These are phyloP conservation scores for Breynia disticha DNA, from an alignment of 441 rosid species.

Conservation along the genomic window DNA sequence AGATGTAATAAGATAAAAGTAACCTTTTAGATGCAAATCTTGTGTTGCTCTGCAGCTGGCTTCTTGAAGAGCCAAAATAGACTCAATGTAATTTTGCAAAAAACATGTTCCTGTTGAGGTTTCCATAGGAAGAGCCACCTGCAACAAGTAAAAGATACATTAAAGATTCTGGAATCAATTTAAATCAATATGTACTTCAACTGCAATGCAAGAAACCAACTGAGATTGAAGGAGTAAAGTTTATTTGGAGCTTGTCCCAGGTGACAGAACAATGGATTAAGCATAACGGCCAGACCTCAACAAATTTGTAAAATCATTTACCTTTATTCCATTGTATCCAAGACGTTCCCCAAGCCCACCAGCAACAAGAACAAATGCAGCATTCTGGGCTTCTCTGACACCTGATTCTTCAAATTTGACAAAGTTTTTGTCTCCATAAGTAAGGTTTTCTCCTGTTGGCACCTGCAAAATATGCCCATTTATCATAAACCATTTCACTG, in stretches of 20 bases:
- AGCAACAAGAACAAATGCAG: conserved; percentile 95
- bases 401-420: conserved; percentile 69
- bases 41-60: conserved; percentile 50
- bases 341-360: conserved; percentile 99
- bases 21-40: conserved; percentile 37
- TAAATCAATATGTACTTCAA: conserved; percentile 2
- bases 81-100: conserved; percentile 74
- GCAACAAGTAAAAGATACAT: conserved; percentile 11
- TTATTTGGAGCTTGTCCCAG: neutral
- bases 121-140: conserved; percentile 96
- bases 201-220: too few species aligned
- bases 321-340: conserved; percentile 98
- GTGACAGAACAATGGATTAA: neutral
- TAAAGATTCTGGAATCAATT: neutral
- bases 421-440: conserved; percentile 59
- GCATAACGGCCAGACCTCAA: neutral
- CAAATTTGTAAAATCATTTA: conserved; percentile 10
- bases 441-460: conserved; percentile 77
- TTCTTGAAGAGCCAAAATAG: conserved; percentile 80
- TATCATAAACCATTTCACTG: conserved; percentile 7
- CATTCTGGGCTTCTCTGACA: conserved; percentile 69
- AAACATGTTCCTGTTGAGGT: conserved; percentile 80
- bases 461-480: conserved; percentile 39
- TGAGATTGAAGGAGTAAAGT: too few species aligned
- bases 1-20: neutral